Conservation (phyloP, 176 grass and related monocot species). For the Musa itinerans region DNA sequence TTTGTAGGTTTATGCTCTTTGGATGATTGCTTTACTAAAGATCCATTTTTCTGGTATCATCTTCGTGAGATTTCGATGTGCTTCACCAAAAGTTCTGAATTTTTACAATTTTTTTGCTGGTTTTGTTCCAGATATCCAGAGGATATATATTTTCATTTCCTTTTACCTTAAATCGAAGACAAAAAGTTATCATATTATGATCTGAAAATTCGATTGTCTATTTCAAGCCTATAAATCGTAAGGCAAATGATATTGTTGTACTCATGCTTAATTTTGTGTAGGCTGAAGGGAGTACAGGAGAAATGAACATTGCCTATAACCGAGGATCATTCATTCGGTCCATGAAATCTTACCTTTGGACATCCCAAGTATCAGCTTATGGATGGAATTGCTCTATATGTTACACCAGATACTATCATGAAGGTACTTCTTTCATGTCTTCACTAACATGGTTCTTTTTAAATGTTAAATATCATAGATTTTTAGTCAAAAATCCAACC, state of each 20-base stretch:
- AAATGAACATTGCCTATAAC: slow-evolving; percentile 57
- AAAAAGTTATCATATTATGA: slow-evolving; percentile 44
- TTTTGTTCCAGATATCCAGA: slow-evolving; percentile 41
- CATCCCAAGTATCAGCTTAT: slow-evolving; percentile 42
- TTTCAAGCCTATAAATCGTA: slow-evolving; percentile 53
- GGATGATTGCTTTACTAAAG: no score
- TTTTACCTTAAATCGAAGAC: slow-evolving; percentile 36
- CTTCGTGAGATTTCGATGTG: no score
- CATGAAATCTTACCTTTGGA: slow-evolving; percentile 53
- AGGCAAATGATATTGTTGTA: slow-evolving; percentile 34
- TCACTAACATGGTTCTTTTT: slow-evolving; percentile 11
- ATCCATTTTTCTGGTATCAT: no score
- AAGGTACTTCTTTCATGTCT: slow-evolving; percentile 37
- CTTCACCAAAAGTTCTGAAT: no score
- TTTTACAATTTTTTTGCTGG: slow-evolving; percentile 14
- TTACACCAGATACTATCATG: slow-evolving; percentile 43
- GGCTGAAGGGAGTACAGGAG: slow-evolving; percentile 52
- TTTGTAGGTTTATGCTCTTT: no score
- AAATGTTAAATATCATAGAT: not conserved
- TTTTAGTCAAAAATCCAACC: not conserved
- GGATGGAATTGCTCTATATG: slow-evolving; percentile 46
- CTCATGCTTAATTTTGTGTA: slow-evolving; percentile 29
- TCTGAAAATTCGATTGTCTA: slow-evolving; percentile 62
- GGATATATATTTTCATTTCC: slow-evolving; percentile 15
- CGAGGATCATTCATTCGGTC: slow-evolving; percentile 42